Evolutionary conservation across 805 yeast species (phyloP).

Genomic region (Teunomyces gatunensis): DNA sequence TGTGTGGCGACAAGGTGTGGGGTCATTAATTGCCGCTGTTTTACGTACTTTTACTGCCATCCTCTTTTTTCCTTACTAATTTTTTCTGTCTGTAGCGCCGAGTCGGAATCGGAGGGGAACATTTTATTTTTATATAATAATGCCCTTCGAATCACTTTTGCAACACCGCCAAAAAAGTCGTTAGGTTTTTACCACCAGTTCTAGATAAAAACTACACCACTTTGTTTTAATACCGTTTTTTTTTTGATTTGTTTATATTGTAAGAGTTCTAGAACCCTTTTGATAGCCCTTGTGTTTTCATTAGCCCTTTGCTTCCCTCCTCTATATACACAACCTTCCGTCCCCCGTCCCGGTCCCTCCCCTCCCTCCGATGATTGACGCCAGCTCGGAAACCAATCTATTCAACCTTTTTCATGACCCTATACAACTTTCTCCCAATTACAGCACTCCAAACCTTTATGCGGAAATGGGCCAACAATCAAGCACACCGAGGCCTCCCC

Average conservation of each 20-base stretch:
- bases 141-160: not conserved
- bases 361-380: constrained; percentile 2
- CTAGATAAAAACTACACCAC: too few species aligned
- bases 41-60: not conserved
- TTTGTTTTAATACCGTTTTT: too few species aligned
- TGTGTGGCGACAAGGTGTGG: too few species aligned
- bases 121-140: not conserved
- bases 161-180: not conserved
- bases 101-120: constrained; percentile 6
- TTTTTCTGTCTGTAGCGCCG: not conserved
- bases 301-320: too few species aligned
- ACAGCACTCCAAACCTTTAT: constrained; percentile 7
- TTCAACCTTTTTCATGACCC: constrained; percentile 5
- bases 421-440: not conserved
- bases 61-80: too few species aligned
- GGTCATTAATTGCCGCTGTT: not conserved
- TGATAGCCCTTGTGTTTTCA: too few species aligned
- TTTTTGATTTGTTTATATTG: too few species aligned
- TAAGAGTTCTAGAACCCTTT: too few species aligned
- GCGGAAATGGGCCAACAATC: constrained; percentile 7
- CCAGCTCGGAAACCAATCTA: constrained; percentile 3
- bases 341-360: not conserved
- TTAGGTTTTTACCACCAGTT: not conserved
- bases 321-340: not conserved
- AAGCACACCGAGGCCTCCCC: constrained; percentile 1